These are phyloP conservation scores for Pittosporum tobira DNA, from an alignment of 129 eudicot species.

Conservation along the genomic window DNA sequence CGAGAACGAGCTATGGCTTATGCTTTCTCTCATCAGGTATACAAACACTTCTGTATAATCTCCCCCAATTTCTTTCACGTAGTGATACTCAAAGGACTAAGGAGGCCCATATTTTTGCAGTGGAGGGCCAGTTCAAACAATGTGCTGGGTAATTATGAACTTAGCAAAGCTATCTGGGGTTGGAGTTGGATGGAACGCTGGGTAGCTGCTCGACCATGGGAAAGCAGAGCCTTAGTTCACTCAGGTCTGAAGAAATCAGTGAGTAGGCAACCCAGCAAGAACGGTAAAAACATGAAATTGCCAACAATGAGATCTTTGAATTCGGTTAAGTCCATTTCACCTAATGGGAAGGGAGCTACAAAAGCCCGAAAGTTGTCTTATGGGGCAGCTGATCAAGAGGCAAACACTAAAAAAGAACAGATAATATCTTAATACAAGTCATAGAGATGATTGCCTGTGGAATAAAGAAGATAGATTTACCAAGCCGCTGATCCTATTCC, in stretches of 20 bases:
- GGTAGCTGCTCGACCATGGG: slow-evolving; percentile 97
- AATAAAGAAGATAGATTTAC: slow-evolving; percentile 1
- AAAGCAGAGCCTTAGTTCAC: slow-evolving; percentile 43
- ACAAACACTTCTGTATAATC: not conserved
- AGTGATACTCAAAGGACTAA: not conserved
- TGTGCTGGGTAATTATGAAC: slow-evolving; percentile 31
- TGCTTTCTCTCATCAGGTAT: slow-evolving; percentile 93
- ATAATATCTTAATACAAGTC: slow-evolving; percentile 16
- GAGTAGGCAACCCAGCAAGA: slow-evolving; percentile 28
- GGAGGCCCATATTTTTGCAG: slow-evolving; percentile 26
- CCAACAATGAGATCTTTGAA: slow-evolving; percentile 34
- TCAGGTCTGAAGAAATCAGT: slow-evolving; percentile 55
- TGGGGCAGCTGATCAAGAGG: slow-evolving; percentile 38
- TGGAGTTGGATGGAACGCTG: slow-evolving; percentile 99
- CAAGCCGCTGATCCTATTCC: not conserved
- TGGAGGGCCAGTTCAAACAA: slow-evolving; percentile 73
- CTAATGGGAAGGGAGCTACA: slow-evolving; percentile 39
- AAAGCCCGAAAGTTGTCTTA: slow-evolving; percentile 55
- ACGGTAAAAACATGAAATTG: slow-evolving; percentile 24
- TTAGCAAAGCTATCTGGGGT: slow-evolving; percentile 81
- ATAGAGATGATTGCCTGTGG: not conserved
- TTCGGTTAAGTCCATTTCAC: slow-evolving; percentile 36
- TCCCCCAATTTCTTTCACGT: not conserved
- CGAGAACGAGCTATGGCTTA: slow-evolving; percentile 97
- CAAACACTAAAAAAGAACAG: slow-evolving; percentile 19